phyloP scores from a whole-genome alignment of 768 basidiomycete species.

The Hericium alpestre region DNA sequence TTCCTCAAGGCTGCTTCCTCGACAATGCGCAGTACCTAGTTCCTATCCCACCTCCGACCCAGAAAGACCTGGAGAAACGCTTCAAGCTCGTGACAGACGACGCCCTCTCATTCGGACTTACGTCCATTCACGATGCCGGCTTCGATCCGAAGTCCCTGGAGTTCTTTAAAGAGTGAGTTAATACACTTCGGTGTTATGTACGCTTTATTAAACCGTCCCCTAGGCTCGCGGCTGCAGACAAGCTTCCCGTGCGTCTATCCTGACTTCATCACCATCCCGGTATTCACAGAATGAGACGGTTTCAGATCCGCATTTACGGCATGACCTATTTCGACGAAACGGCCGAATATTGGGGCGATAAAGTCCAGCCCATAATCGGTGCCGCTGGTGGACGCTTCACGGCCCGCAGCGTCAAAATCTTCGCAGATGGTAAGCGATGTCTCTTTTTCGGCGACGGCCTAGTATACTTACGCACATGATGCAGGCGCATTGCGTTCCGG shows the following conservation, averaged over 20 bases:
- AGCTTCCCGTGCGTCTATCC: conserved; percentile 42
- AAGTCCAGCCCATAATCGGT: conserved; percentile 40
- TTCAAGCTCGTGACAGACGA: conserved; percentile 57
- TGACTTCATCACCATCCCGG: not conserved
- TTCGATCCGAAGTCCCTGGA: conserved; percentile 56
- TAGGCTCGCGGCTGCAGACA: conserved; percentile 51
- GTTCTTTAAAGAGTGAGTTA: conserved; percentile 57
- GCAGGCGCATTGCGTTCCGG: conserved; percentile 79
- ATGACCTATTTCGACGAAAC: conserved; percentile 65
- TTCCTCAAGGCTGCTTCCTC: conserved; percentile 50
- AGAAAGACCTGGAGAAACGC: conserved; percentile 47
- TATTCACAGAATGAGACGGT: not conserved
- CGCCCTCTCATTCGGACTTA: conserved; percentile 63
- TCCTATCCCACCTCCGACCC: conserved; percentile 50
- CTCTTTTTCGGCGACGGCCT: not conserved
- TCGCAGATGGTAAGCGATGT: conserved; percentile 49
- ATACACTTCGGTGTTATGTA: conserved; percentile 2
- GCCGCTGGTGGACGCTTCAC: conserved; percentile 54
- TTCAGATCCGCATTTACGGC: conserved; percentile 67
- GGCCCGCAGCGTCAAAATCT: conserved; percentile 70
- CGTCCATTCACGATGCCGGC: conserved; percentile 81
- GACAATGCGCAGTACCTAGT: conserved; percentile 83
- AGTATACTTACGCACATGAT: not conserved
- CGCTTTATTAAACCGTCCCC: conserved; percentile 1
- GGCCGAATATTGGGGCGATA: conserved; percentile 66